Percentiles rank a stretch among this genome's conserved stretches.
Conservation (phyloP, 2,329 filamentous ascomycete genomes). For the Phaeosphaeriaceae sp. region DNA sequence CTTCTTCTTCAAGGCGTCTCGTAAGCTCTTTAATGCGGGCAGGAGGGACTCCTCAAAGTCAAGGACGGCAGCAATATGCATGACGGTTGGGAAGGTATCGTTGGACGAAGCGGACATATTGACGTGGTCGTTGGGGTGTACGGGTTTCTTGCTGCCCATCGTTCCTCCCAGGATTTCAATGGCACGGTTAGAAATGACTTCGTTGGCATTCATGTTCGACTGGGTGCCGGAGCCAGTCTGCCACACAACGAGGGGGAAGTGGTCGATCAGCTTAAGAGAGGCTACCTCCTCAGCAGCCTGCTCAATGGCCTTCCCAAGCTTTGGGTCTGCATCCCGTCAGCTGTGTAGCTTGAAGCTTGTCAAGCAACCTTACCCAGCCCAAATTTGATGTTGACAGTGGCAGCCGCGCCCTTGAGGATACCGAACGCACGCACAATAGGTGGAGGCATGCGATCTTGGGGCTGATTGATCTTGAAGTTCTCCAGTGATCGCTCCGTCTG, state of each 20-base stretch:
- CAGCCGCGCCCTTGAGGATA: slow-evolving; percentile 95
- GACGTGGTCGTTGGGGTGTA: slow-evolving; percentile 99
- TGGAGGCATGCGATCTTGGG: slow-evolving; percentile 96
- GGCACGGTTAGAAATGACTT: slow-evolving; percentile 98
- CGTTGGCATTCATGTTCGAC: slow-evolving; percentile 99
- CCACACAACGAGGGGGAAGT: slow-evolving; percentile 99
- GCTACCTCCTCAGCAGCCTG: slow-evolving; percentile 94
- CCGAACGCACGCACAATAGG: slow-evolving; percentile 93
- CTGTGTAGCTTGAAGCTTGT: slow-evolving; percentile 1
- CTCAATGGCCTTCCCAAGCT: slow-evolving; percentile 90
- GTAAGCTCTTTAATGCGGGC: slow-evolving; percentile 80
- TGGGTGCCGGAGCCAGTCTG: slow-evolving; percentile 98
- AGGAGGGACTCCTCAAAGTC: slow-evolving; percentile 88
- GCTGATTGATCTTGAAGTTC: slow-evolving; percentile 99
- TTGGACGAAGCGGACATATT: slow-evolving; percentile 99
- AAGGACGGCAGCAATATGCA: slow-evolving; percentile 97
- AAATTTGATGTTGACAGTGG: slow-evolving; percentile 92
- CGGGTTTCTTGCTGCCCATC: slow-evolving; percentile 97
- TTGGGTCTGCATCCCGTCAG: slow-evolving; percentile 68
- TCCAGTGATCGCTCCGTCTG: slow-evolving; percentile 95
- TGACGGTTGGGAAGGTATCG: slow-evolving; percentile 98
- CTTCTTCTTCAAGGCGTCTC: slow-evolving; percentile 85
- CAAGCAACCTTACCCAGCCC: slow-evolving; percentile 71
- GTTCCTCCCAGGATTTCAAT: slow-evolving; percentile 95
- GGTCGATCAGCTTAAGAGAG: slow-evolving; percentile 89